Percentiles rank a stretch among this genome's conserved stretches.
These are phyloP conservation scores for Boechera stricta DNA, from an alignment of 345 rosid species.

Conservation along the genomic window DNA sequence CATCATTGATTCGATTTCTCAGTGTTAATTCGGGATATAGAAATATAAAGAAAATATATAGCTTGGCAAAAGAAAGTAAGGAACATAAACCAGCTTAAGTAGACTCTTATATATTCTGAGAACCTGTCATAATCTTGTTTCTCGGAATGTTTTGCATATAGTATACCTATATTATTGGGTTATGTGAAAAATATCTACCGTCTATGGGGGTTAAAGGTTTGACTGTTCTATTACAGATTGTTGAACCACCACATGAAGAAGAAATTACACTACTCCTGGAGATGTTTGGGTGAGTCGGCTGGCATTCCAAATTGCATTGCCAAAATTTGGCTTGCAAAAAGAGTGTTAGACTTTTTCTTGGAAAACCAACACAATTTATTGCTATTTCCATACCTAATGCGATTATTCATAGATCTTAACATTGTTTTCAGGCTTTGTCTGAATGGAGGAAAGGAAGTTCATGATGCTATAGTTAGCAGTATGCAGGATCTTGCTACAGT, in stretches of 20 bases:
- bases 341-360: not conserved
- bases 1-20: conserved; percentile 14
- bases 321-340: conserved; percentile 2
- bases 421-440: conserved; percentile 68
- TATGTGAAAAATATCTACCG: conserved; percentile 12
- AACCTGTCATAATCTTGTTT: conserved; percentile 9
- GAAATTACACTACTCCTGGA: conserved; percentile 86
- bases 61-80: conserved; percentile 12
- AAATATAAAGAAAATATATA: conserved; percentile 12
- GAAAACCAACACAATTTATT: conserved; percentile 11
- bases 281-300: conserved; percentile 75
- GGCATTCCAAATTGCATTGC: conserved; percentile 19
- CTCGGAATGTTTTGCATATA: not conserved
- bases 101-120: conserved; percentile 11
- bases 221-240: conserved; percentile 64
- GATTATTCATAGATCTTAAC: conserved; percentile 26
- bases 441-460: conserved; percentile 95
- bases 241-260: conserved; percentile 91
- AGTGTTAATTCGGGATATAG: not conserved
- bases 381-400: conserved; percentile 20
- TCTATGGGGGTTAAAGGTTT: conserved; percentile 21
- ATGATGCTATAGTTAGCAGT: conserved; percentile 89
- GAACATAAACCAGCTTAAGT: conserved; percentile 12
- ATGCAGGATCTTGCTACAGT: conserved; percentile 89
- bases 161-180: conserved; percentile 16